Percentiles rank a stretch among this genome's conserved stretches.
Evolutionary conservation across 257 asterid species (phyloP).

Genomic region (Fraxinus anomala): DNA sequence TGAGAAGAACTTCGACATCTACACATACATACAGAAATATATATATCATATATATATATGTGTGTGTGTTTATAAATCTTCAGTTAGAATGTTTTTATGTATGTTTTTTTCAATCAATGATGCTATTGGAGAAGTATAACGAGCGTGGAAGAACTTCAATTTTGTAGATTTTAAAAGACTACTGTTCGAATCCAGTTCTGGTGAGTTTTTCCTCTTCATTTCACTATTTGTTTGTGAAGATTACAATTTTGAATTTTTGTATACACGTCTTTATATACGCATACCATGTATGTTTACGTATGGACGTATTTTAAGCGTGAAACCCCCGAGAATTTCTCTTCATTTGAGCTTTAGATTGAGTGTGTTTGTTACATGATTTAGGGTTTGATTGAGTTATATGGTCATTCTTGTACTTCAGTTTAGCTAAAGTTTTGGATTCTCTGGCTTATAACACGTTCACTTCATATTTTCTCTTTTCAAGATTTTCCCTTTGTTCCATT

Average conservation of each 20-base stretch:
- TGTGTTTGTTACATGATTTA: constrained; percentile 27
- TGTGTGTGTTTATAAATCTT: neutral
- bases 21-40: neutral
- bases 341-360: constrained; percentile 37
- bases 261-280: neutral
- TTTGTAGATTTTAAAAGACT: constrained; percentile 26
- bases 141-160: constrained; percentile 22
- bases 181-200: constrained; percentile 29
- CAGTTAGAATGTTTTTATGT: neutral
- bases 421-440: neutral
- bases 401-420: neutral
- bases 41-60: too few relatives aligned
- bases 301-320: constrained; percentile 22
- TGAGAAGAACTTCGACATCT: constrained; percentile 30
- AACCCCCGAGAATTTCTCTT: constrained; percentile 25
- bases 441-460: constrained; percentile 7
- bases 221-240: neutral
- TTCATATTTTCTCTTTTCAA: constrained; percentile 1
- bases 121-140: constrained; percentile 9
- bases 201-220: constrained; percentile 27
- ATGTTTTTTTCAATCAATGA: constrained; percentile 18
- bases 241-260: constrained; percentile 17
- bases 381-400: constrained; percentile 39
- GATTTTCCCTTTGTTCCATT: neutral
- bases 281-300: constrained; percentile 6